Evolutionary conservation across 352 stramenopile species (phyloP), one percentile per base, ranked within the genome.

Genomic region (Phytophthora cactorum): DNA sequence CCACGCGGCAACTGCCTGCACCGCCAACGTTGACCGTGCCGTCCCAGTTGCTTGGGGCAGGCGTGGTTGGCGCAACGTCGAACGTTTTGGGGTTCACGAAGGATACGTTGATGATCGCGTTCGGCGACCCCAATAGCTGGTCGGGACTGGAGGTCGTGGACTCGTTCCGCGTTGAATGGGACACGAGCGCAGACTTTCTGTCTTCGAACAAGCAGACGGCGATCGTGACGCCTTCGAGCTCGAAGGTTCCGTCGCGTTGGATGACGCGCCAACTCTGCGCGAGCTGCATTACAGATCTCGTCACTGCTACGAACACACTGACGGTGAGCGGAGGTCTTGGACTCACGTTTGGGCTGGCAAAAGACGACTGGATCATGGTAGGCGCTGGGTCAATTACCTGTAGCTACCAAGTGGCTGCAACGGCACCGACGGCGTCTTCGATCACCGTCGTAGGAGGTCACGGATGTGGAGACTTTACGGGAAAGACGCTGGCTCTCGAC

Each of bases 91-190:
- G 82, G 0, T 96, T 96, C 62, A 92, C 86, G 2, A 83, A 83
- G 32, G 70, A 84, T 55, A 68, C 79, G 12, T 39, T 90, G 22
- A 85, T 68, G 36, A 65, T 96, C 9, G 80, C 82, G 3, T 91
- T 96, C 27, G 34, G 58, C 2, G 86, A 95, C n/a, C 77, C 79
- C 0, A 84, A 86, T 45, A 78, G 80, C 11, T 96, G 85, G 88
- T 74, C 73, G 7, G 92, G 81, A 43, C 84, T 93, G 31, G 84
- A 97, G 52, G 44, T 66, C 0, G 82, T 98, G 22, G 88, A 98
- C 54, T 88, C 77, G 55, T 98, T 93, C 66, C 82, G 89, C 2
- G 74, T 99, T 14, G 94, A 99, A 63, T 98, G 93, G 93, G 93
- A 97, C 52, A 82, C 75, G 3, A 50, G 59, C 12, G 60, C 85